A percentile compares a stretch with the other conserved stretches of the same genome.
phyloP scores from a whole-genome alignment of 2,329 filamentous ascomycete genomes.

The Apiospora pterosperma region DNA sequence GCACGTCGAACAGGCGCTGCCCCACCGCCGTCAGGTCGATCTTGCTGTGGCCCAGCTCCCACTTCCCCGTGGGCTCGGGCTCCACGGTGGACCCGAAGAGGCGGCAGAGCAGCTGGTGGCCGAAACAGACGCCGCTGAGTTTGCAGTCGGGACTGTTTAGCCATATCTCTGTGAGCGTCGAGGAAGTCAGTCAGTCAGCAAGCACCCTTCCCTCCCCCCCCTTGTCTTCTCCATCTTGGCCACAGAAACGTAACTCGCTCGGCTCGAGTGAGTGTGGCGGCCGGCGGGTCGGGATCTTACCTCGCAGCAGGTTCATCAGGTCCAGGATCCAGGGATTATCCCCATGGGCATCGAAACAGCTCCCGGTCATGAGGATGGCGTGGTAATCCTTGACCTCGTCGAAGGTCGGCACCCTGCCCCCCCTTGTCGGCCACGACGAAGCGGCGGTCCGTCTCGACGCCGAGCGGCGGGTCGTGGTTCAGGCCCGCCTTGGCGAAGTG shows the following conservation, averaged over 20 bases:
- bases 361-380: slow-evolving; percentile 70
- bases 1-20: slow-evolving; percentile 62
- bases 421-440: slow-evolving; percentile 50
- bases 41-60: slow-evolving; percentile 69
- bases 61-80: slow-evolving; percentile 59
- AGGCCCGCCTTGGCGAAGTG: slow-evolving; percentile 49
- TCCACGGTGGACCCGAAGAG: slow-evolving; percentile 67
- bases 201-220: no score
- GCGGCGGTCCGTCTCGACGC: slow-evolving; percentile 50
- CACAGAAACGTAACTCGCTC: no score
- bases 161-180: slow-evolving; percentile 44
- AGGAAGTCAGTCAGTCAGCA: neutral
- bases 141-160: slow-evolving; percentile 45
- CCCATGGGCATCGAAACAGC: slow-evolving; percentile 67
- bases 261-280: neutral
- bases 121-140: slow-evolving; percentile 76
- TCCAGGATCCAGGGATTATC: slow-evolving; percentile 70
- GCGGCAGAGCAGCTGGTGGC: slow-evolving; percentile 74
- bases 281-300: slow-evolving; percentile 22
- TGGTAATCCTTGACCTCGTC: slow-evolving; percentile 61
- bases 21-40: slow-evolving; percentile 64
- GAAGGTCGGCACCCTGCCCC: slow-evolving; percentile 42
- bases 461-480: slow-evolving; percentile 49
- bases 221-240: no score
- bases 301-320: slow-evolving; percentile 55